Percentiles rank a stretch among this genome's conserved stretches.
phyloP scores from a whole-genome alignment of 768 basidiomycete genomes.

The Xerocomellus amylosporus region DNA sequence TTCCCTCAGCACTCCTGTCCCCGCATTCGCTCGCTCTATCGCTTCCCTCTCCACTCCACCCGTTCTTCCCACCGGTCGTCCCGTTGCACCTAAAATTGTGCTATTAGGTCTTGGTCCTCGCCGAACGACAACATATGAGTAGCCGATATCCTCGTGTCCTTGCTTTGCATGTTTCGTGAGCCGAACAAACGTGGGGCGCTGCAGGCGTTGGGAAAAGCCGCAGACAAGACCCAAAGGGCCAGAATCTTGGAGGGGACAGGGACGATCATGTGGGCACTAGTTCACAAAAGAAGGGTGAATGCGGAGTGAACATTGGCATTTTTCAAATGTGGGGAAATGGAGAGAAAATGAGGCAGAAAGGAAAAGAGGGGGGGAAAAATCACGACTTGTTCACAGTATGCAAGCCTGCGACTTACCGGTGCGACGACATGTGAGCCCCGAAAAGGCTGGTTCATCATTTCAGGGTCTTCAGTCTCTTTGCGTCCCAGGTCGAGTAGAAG shows the following conservation, averaged over 20 bases:
- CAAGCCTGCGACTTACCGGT: constrained; percentile 55
- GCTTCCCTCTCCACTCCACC: constrained; percentile 31
- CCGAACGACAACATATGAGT: constrained; percentile 87
- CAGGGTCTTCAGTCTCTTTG: constrained; percentile 53
- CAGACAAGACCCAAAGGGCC: constrained; percentile 59
- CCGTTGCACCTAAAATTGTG: constrained; percentile 1
- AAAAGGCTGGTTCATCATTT: constrained; percentile 33
- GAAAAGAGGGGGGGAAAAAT: background rate
- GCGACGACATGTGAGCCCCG: constrained; percentile 82
- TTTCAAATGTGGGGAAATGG: constrained; percentile 19
- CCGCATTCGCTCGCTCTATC: constrained; percentile 25
- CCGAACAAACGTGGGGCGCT: constrained; percentile 82
- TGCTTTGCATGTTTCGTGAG: constrained; percentile 81
- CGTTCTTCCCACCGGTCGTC: constrained; percentile 25
- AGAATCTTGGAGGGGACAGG: constrained; percentile 73
- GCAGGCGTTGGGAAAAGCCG: constrained; percentile 83
- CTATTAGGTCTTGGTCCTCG: constrained; percentile 66
- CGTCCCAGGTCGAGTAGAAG: constrained; percentile 63
- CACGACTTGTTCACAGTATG: background rate
- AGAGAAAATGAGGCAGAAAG: background rate
- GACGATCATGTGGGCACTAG: constrained; percentile 88
- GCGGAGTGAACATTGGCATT: constrained; percentile 6
- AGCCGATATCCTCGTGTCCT: constrained; percentile 85
- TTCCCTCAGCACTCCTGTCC: constrained; percentile 23
- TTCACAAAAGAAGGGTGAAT: constrained; percentile 2